Conservation (phyloP, 768 basidiomycete species). For the Russula earlei region DNA sequence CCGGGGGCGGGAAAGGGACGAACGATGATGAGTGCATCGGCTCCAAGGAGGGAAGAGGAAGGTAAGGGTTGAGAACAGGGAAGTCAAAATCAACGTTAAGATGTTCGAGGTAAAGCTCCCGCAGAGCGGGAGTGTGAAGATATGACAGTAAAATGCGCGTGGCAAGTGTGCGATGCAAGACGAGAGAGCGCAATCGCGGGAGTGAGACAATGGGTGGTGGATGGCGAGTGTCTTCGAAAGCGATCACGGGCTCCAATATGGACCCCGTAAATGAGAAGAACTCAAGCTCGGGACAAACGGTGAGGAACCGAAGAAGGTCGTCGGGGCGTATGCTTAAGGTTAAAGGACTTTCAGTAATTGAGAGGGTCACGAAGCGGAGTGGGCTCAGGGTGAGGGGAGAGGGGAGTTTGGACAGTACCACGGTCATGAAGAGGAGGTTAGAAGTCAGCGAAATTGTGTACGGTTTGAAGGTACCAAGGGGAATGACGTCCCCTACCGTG, state of each 20-base stretch:
- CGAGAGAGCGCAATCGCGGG: conserved; percentile 49
- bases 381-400: conserved; percentile 33
- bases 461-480: conserved; percentile 9
- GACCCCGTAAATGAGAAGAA: conserved; percentile 48
- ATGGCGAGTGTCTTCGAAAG: conserved; percentile 9
- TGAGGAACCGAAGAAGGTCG: conserved; percentile 50
- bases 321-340: conserved; percentile 35
- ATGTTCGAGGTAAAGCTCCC: conserved; percentile 52
- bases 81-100: conserved; percentile 52
- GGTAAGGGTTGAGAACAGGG: conserved; percentile 18
- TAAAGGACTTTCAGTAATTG: conserved; percentile 41
- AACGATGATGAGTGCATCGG: background rate
- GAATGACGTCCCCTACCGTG: background rate
- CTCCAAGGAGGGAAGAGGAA: conserved; percentile 23
- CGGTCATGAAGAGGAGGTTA: conserved; percentile 32
- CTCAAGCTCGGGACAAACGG: conserved; percentile 52
- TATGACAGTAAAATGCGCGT: conserved; percentile 57
- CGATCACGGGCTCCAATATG: conserved; percentile 35
- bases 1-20: background rate
- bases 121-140: conserved; percentile 50
- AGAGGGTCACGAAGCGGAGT: conserved; percentile 47
- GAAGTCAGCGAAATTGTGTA: conserved; percentile 18
- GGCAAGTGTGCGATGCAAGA: conserved; percentile 49
- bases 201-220: conserved; percentile 38
- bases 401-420: conserved; percentile 45